Percentiles rank a stretch among this genome's conserved stretches.
These are phyloP conservation scores for Phytopythium delawarense DNA, from an alignment of 352 stramenopile genomes.

Conservation along the genomic window DNA sequence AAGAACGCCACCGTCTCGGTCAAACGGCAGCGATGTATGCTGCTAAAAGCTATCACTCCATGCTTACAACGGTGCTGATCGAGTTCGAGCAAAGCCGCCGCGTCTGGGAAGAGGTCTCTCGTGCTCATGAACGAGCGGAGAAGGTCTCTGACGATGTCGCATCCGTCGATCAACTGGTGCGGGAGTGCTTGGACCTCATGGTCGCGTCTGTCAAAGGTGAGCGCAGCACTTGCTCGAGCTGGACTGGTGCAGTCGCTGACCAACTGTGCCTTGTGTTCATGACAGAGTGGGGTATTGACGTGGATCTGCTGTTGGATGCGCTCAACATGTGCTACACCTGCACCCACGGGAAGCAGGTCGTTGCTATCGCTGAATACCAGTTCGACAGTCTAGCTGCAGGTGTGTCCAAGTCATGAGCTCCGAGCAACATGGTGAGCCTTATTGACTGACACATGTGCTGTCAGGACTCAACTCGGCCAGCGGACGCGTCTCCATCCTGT, in stretches of 20 bases:
- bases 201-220: conserved; percentile 56
- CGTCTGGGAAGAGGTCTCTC: conserved; percentile 7
- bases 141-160: conserved; percentile 22
- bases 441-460: neutral
- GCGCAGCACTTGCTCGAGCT: neutral
- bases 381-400: conserved; percentile 28
- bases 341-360: conserved; percentile 34
- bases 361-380: conserved; percentile 34
- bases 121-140: conserved; percentile 11
- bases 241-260: neutral
- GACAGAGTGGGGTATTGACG: conserved; percentile 64
- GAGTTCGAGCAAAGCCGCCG: conserved; percentile 37
- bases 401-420: conserved; percentile 26
- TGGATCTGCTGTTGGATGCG: conserved; percentile 55
- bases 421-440: neutral
- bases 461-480: neutral
- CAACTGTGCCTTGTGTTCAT: neutral
- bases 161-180: conserved; percentile 32
- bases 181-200: conserved; percentile 49
- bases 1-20: conserved; percentile 28
- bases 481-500: conserved; percentile 13
- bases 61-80: conserved; percentile 26
- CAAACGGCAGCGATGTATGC: conserved; percentile 43
- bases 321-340: conserved; percentile 61
- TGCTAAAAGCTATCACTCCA: conserved; percentile 36